Base-by-base conservation (phyloP, 805 yeast species). In the Torulaspora delbrueckii region DNA sequence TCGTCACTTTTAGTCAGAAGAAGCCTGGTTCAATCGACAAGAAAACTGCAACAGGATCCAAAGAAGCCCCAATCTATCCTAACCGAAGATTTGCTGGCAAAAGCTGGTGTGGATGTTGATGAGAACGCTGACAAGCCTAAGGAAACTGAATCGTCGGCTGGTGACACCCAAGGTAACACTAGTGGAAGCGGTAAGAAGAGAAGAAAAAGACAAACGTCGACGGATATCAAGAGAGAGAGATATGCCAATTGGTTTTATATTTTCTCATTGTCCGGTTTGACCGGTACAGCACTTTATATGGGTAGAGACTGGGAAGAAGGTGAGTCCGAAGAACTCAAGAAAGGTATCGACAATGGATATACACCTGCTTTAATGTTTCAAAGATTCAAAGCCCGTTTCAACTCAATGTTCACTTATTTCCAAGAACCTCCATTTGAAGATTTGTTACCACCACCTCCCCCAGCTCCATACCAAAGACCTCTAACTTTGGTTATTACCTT, bases 371-470 rank as follows among this genome's bases (percentile, higher is more conserved):
- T 78, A 41, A 77, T 88, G 71, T 83, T 79, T 71, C 73, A 72
- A 19, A 78, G 99, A 62, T 75, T 85, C 55, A 73, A 66, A 52
- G 80, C 81, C 47, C 80, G 99, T 70, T 74, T 84, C 49, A 73
- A 80, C 47, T 82, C 87, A 34, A 75, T 87, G 49, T 83, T 89
- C 63, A 81, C 83, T 38, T 84, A 84, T 52, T 91, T 91, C 73
- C 81, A 85, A 51, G 98, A 91, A 55, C 99, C 99, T 9, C 95
- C 87, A 13, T 88, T 85, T 65, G 95, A 89, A 50, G 89, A 89
- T 65, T 78, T 93, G 60, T 78, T 95, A 57, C 99, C 99, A 42
- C 96, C 95, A 40, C 76, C 79, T 8, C 90, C 96, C 25, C 86
- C 95, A 27, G 91, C 86, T 58, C 95, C 91, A 44, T 89, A 89